Evolutionary conservation across 164 flowering plant species (phyloP), one percentile per base, ranked within the genome.

Genomic region (Macadamia integrifolia): DNA sequence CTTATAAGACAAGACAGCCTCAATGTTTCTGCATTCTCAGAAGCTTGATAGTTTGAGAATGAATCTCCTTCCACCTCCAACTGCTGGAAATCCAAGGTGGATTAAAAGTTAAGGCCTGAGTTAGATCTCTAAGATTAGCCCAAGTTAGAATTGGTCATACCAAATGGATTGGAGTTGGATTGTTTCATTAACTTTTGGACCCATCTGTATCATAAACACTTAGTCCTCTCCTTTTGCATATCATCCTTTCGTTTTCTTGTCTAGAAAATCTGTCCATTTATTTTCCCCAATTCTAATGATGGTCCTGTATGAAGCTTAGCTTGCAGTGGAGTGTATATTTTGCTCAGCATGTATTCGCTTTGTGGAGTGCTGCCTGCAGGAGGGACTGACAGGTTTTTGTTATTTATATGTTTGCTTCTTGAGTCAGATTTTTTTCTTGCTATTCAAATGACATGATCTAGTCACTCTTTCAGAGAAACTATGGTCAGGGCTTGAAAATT

Each of bases 271-370:
- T 9, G 30, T 5, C 28, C 42, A 48, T 18, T 6, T 69, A n/a
- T 57, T 58, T 58, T 30, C 35, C 13, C 17, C 23, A 59, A 58
- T 30, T 61, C 63, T 48, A 11, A 12, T 68, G 30, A 68, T 68
- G 57, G 43, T n/a, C 67, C 61, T 68, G 9, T 32, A 9, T 69
- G 64, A 60, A 62, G 12, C 60, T 60, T 92, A 95, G 97, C 92
- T 95, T 74, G 99, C 98, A 61, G 97, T 95, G 77, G 99, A 95
- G 86, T 95, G 99, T 82, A 92, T 95, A 62, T 95, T 95, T 83
- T 95, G 97, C 80, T 95, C 98, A 44, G 99, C 99, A 32, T 95
- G 99, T 70, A 95, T 95, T 69, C 96, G 98, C 55, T 92, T 92
- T 80, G 98, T 91, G 66, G 98, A 95, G 77, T 92, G 98, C 80